Evolutionary conservation across 257 asterid species (phyloP).

Genomic region (Solanum peruvianum): DNA sequence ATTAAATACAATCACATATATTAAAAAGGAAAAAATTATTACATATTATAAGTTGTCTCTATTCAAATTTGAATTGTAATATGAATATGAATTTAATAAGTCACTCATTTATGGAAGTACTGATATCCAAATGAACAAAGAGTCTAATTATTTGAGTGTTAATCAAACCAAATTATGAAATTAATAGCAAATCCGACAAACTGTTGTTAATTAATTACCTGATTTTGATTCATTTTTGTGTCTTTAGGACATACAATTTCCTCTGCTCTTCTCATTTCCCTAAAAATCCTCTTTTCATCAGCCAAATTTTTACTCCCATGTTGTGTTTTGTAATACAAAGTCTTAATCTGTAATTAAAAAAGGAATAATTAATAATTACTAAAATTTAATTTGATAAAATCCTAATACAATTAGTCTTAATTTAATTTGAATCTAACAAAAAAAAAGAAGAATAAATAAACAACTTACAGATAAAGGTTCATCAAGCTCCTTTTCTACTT

Average conservation of each 20-base stretch:
- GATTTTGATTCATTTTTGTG: background rate
- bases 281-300: background rate
- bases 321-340: background rate
- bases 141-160: background rate
- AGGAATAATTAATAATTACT: background rate
- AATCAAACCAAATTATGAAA: background rate
- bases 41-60: background rate
- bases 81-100: background rate
- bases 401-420: background rate
- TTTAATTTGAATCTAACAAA: background rate
- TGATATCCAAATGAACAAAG: background rate
- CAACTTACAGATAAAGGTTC: background rate
- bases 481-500: background rate
- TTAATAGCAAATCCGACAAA: background rate
- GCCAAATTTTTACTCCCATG: background rate
- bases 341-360: background rate
- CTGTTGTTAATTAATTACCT: background rate
- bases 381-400: background rate
- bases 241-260: background rate
- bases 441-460: background rate
- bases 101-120: background rate
- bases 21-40: background rate
- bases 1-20: background rate
- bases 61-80: background rate
- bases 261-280: background rate